phyloP scores from a whole-genome alignment of 768 basidiomycete species.

The Macrolepiota fuliginosa region DNA sequence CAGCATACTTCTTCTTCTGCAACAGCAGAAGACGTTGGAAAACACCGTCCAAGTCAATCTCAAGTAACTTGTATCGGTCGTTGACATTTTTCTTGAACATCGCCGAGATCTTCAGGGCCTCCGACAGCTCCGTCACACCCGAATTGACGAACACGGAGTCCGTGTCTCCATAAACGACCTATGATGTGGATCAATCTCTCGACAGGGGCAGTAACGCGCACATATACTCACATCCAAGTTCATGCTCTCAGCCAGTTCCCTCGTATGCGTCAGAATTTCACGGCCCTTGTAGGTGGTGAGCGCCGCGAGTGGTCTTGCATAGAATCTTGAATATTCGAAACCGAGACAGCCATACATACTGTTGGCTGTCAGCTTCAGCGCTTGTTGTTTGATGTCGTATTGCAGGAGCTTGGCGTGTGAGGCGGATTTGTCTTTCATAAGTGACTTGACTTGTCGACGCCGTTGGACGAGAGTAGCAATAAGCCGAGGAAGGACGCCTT shows the following conservation, averaged over 20 bases:
- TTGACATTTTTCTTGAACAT: conserved; percentile 97
- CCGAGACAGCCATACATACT: conserved; percentile 99
- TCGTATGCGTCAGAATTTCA: conserved; percentile 92
- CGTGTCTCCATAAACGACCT: conserved; percentile 99
- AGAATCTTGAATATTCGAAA: conserved; percentile 96
- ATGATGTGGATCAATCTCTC: background rate
- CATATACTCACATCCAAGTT: conserved; percentile 72
- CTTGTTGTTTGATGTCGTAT: conserved; percentile 98
- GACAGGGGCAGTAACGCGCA: background rate
- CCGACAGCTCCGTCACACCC: conserved; percentile 81
- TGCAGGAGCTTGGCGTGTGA: conserved; percentile 78
- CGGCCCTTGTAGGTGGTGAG: conserved; percentile 97
- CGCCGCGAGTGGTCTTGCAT: conserved; percentile 94
- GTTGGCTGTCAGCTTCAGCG: conserved; percentile 96
- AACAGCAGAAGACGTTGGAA: conserved; percentile 90
- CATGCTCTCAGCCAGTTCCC: conserved; percentile 88
- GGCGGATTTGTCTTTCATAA: conserved; percentile 88
- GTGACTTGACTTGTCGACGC: conserved; percentile 83
- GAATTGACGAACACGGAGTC: conserved; percentile 99
- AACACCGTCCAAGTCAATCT: conserved; percentile 94
- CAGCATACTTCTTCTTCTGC: conserved; percentile 99
- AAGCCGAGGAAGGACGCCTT: conserved; percentile 94
- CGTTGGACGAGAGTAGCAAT: conserved; percentile 95
- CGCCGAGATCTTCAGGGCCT: conserved; percentile 88
- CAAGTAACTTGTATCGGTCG: conserved; percentile 90